Evolutionary conservation across 371 early-diverging fungal species (phyloP).

Genomic region (Haplosporangium sp.): DNA sequence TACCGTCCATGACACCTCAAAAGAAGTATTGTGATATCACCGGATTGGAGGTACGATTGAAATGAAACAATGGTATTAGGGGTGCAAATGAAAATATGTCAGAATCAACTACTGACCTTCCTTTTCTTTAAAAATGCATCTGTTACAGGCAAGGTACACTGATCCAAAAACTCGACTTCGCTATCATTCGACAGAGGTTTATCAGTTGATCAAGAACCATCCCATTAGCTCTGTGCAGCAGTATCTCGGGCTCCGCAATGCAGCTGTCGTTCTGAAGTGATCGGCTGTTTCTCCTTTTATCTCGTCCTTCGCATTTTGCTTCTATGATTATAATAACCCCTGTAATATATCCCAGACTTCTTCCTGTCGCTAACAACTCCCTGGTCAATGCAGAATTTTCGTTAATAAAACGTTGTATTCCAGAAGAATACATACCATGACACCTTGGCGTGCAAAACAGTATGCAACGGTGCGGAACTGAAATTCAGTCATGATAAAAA

Average conservation of each 20-base stretch:
- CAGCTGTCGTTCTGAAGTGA: constrained; percentile 76
- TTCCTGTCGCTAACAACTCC: background rate
- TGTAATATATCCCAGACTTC: background rate
- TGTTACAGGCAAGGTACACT: constrained; percentile 73
- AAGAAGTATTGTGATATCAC: constrained; percentile 95
- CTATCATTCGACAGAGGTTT: constrained; percentile 86
- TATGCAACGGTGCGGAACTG: no score
- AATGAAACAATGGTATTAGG: background rate
- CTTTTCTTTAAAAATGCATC: background rate
- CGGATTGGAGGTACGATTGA: constrained; percentile 70
- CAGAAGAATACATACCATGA: no score
- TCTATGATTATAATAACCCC: no score
- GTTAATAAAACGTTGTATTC: no score
- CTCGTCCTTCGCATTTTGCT: no score
- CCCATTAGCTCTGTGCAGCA: constrained; percentile 84
- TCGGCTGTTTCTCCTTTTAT: background rate
- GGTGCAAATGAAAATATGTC: no score
- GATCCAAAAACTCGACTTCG: constrained; percentile 90
- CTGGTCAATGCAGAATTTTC: no score
- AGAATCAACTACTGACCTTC: background rate
- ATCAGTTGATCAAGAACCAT: constrained; percentile 78
- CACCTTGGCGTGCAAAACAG: no score
- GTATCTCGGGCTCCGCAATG: constrained; percentile 84
- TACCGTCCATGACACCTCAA: constrained; percentile 85
- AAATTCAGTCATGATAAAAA: no score